Base-by-base conservation (phyloP, 2,329 filamentous ascomycete species). In the Paecilomyces variotii region DNA sequence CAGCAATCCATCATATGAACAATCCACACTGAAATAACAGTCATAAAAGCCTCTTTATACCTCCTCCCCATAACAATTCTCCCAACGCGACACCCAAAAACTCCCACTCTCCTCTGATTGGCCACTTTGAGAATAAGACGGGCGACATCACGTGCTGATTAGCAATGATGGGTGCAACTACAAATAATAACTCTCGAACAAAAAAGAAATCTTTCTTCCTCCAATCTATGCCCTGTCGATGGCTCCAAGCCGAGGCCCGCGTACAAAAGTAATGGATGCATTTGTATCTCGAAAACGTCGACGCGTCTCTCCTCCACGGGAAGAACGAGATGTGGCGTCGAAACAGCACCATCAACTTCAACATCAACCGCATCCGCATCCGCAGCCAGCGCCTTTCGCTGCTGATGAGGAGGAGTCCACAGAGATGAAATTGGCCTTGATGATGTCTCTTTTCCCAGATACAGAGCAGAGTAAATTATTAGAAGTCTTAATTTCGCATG, bases 351-450 rank as follows among this genome's bases (percentile, higher is more conserved):
- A 52, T 12, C 50, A n/a, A n/a, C n/a, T n/a, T n/a, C n/a, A n/a
- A n/a, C n/a, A n/a, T n/a, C n/a, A 12, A 52, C 39, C 25, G 45
- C 59, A 30, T 35, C 39, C 25, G 45, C 59, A 30, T 35, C 26
- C 35, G 34, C 7, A 5, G 7, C 54, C 4, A 32, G 32, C 34
- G 11, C 19, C 19, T 19, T 19, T 51, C 34, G 5, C 10, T 56
- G 69, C 72, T n/a, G 82, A 85, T 14, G 85, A 91, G 14, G 85
- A 91, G 14, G 89, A 96, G 53, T 87, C 89, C 1, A 99, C 94
- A 0, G 94, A 97, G 62, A 80, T 95, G 66, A 97, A 97, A 69
- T 77, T 99, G 12, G 91, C 91, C 1, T 78, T 96, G 1, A 78
- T 99, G 2, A 83, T 87, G 1, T 97, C 94, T 0, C 76, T 97